Percentiles rank a stretch among this genome's conserved stretches.
These are phyloP conservation scores for Evernia prunastri DNA, from an alignment of 495 filamentous ascomycete species.

Conservation along the genomic window DNA sequence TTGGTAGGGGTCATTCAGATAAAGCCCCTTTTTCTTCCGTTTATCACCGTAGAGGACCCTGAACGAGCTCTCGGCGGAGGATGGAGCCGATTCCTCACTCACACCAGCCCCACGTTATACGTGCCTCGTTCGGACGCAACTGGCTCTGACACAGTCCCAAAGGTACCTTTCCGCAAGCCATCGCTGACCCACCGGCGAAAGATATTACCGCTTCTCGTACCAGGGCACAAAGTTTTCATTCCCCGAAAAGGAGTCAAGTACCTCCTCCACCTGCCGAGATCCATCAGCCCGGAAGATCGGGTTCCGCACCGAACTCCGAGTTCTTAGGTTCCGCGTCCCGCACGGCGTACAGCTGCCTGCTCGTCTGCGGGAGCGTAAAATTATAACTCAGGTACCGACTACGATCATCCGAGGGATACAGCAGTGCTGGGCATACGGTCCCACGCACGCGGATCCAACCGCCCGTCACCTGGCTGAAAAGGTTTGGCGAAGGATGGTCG, in stretches of 20 bases:
- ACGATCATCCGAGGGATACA: not conserved
- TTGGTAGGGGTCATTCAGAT: not conserved
- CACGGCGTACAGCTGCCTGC: not conserved
- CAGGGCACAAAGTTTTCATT: not conserved
- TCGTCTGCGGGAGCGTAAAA: not conserved
- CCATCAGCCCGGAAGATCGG: not conserved
- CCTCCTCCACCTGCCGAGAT: not conserved
- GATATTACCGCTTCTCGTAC: not conserved
- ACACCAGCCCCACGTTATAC: constrained; percentile 1
- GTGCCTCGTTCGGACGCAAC: constrained; percentile 1
- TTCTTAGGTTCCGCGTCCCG: not conserved
- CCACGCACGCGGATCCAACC: constrained; percentile 10
- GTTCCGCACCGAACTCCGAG: not conserved
- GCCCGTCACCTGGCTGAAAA: constrained; percentile 9
- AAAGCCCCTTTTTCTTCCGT: not conserved
- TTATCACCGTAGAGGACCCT: not conserved
- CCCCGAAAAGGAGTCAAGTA: not conserved
- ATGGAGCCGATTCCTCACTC: not conserved
- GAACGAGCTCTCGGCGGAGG: not conserved
- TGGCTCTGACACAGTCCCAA: not conserved
- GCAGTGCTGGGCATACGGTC: not conserved
- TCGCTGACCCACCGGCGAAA: not conserved
- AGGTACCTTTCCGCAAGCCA: not conserved
- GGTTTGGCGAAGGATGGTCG: constrained; percentile 1
- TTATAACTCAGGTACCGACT: not conserved